Base-by-base conservation (phyloP, 2,329 filamentous ascomycete genomes). In the Phialocephala subalpina region DNA sequence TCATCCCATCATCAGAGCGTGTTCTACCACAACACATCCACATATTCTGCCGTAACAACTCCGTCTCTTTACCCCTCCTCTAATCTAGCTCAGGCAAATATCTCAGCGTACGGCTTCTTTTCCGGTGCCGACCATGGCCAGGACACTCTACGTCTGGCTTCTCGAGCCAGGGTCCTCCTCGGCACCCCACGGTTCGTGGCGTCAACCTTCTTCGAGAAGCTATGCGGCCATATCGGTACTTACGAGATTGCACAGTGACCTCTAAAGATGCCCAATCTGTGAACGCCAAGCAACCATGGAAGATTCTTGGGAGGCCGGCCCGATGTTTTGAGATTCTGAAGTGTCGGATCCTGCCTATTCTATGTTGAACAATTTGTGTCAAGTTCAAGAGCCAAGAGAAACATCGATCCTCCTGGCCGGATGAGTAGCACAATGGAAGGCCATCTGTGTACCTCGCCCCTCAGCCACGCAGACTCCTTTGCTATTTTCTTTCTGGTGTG, bases 301-400 rank as follows among this genome's bases (percentile, higher is more conserved):
- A 20, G 2, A 8, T 20, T 56, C 35, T 60, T 67, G 45, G 64
- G 58, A 45, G 40, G 38, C 16, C 64, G 64, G 64, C 36, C 64
- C 64, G 64, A 58, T 49, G 58, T 16, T 60, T 16, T 57, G 29
- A 27, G 14, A 49, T 47, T 11, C 12, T 36, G 27, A 20, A 35
- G 52, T 42, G 27, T 40, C 57, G 64, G 64, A 63, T 63, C 58
- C n/a, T 67, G 64, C 60, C 56, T 66, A 63, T 67, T 59, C 3
- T 40, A 47, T 63, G 20, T 22, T 53, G 27, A 27, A 55, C 52
- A 56, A 49, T 35, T 22, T 45, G 57, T 45, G 35, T 56, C 64
- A 40, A 42, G 56, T 33, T 18, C 36, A 59, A 55, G 45, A 29
- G 22, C 55, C 38, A 60, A 45, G 42, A 36, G 52, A n/a, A 55